Evolutionary conservation across 495 filamentous ascomycete genomes (phyloP).

Genomic region (Tuber umbilicatum): DNA sequence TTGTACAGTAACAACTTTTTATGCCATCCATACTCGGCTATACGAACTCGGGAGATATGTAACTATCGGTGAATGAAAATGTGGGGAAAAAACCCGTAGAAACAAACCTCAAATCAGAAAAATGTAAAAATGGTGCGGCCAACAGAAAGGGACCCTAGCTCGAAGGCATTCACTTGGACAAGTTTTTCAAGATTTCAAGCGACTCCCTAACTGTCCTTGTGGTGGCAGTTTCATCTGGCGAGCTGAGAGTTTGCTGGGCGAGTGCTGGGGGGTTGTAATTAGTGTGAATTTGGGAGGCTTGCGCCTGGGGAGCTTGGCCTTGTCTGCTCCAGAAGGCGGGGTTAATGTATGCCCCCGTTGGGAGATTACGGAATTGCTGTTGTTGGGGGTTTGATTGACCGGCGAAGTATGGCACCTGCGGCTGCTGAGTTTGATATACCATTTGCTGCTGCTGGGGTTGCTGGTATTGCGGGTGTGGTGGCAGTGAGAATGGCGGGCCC

Average conservation of each 20-base stretch:
- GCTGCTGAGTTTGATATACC: slow-evolving; percentile 23
- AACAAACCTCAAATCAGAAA: neutral
- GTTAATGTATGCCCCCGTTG: slow-evolving; percentile 55
- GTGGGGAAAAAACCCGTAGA: neutral
- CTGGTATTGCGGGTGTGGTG: slow-evolving; percentile 42
- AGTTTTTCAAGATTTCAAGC: neutral
- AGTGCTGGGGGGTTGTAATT: neutral
- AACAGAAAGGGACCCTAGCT: neutral
- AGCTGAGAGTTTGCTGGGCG: neutral
- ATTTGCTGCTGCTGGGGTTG: slow-evolving; percentile 42
- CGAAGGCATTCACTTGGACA: neutral
- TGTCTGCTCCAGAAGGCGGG: slow-evolving; percentile 56
- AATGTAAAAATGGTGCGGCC: neutral
- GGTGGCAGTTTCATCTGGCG: neutral
- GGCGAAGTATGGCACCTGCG: slow-evolving; percentile 40
- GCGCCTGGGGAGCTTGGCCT: slow-evolving; percentile 41
- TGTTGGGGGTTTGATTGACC: slow-evolving; percentile 21
- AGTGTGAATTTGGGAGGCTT: neutral
- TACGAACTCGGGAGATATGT: neutral
- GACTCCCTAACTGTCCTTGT: neutral
- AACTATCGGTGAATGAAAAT: neutral
- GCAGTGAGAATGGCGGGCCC: slow-evolving; percentile 32
- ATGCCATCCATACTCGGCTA: neutral
- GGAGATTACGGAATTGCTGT: slow-evolving; percentile 27
- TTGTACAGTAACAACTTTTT: neutral